These are phyloP conservation scores for Orychophragmus violaceus DNA, from an alignment of 345 rosid genomes.

Conservation along the genomic window DNA sequence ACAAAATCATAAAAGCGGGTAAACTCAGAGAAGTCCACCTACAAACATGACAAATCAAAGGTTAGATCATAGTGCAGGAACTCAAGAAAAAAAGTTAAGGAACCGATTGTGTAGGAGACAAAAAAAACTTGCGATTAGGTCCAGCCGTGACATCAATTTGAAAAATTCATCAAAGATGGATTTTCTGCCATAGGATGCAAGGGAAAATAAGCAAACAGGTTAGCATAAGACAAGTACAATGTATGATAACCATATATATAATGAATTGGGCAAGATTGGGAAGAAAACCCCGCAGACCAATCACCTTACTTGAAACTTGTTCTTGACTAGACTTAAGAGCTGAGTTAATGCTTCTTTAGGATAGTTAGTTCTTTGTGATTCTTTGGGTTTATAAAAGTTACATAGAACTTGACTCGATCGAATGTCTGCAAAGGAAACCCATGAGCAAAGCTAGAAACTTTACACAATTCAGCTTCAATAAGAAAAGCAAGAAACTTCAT, in stretches of 20 bases:
- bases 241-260: neutral
- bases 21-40: constrained; percentile 72
- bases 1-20: constrained; percentile 86
- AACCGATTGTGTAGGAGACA: neutral
- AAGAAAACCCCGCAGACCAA: no score
- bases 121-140: constrained; percentile 51
- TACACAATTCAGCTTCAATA: neutral
- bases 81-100: neutral
- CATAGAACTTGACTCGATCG: constrained; percentile 39
- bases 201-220: neutral
- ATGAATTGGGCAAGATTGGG: no score
- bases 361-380: constrained; percentile 33
- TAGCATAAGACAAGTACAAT: neutral
- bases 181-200: constrained; percentile 42
- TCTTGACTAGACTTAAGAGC: constrained; percentile 52
- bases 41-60: constrained; percentile 2
- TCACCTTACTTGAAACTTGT: constrained; percentile 50
- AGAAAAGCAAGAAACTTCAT: neutral
- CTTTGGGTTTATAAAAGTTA: constrained; percentile 32
- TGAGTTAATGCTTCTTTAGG: constrained; percentile 58
- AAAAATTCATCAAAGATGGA: constrained; percentile 57
- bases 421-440: constrained; percentile 35
- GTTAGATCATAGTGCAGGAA: neutral
- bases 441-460: neutral
- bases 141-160: constrained; percentile 67